Percentiles rank a stretch among this genome's conserved stretches.
Conservation (phyloP, 306 rosid species). For the Vachellia collinsii region DNA sequence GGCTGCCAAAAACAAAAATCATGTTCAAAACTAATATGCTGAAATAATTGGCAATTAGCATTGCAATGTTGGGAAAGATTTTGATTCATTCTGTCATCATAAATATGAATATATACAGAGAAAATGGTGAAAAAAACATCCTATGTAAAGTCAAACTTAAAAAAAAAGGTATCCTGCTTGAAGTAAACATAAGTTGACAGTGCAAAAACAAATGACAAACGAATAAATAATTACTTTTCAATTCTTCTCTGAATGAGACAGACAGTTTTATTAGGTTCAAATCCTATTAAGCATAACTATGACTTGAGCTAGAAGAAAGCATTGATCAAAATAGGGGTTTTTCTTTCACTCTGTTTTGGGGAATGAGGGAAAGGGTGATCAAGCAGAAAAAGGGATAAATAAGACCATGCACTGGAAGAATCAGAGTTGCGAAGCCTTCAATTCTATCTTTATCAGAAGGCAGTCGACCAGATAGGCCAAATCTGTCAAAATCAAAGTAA, state of each 20-base stretch:
- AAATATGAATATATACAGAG: neutral
- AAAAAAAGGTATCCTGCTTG: neutral
- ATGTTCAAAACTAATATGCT: constrained; percentile 16
- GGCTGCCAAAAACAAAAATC: constrained; percentile 62
- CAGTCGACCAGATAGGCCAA: neutral
- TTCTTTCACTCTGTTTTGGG: neutral
- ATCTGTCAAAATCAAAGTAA: neutral
- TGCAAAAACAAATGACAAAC: constrained; percentile 1
- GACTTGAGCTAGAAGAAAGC: neutral
- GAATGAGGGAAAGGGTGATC: neutral
- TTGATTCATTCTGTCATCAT: constrained; percentile 19
- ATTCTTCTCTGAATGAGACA: neutral
- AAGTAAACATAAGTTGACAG: neutral
- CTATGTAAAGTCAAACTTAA: neutral
- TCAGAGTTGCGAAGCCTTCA: neutral
- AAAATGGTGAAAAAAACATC: neutral
- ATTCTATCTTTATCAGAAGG: neutral
- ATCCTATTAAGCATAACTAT: neutral
- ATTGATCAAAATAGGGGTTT: neutral
- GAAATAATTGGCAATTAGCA: constrained; percentile 25
- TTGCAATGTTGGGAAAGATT: constrained; percentile 12
- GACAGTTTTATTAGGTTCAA: neutral
- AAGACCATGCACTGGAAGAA: neutral
- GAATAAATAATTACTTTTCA: neutral
- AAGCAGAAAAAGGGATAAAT: neutral